Base-by-base conservation (phyloP, 1,284 basidiomycete genomes). In the Irpex rosettiformis region DNA sequence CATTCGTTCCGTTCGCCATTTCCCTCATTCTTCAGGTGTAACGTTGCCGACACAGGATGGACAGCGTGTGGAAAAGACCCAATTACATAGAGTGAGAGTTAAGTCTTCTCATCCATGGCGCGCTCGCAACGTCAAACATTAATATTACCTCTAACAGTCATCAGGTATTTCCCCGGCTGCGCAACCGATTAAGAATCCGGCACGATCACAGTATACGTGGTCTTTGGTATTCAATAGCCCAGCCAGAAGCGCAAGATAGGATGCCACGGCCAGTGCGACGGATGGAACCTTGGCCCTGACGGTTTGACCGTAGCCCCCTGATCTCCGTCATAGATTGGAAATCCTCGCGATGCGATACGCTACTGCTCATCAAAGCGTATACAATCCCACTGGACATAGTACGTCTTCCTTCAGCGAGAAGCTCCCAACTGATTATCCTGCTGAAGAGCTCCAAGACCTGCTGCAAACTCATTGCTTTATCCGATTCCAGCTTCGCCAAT, bases 281-380 rank as follows among this genome's bases (percentile, higher is more conserved):
- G 13, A 25, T 51, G 48, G 27, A 51, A 51, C 13, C 18, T 13
- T 11, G 10, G 27, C 27, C 10, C 27, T 51, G 48, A 13, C 48
- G 27, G 18, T 51, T 16, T 28, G 25, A 24, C 48, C 24, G 21
- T 51, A 24, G 48, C 27, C 48, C n/a, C 43, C 48, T 51, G 48
- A 51, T 51, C 24, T 8, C 48, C 48, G 48, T 28, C 22, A 28
- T 13, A 24, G 10, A 16, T 57, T 28, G 28, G 43, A 40, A 57
- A 57, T 53, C 33, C 56, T 24, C 25, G 57, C 51, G 27, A 13
- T 48, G 27, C 29, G 57, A 47, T 58, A 47, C 57, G 57, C 27
- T 52, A 27, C 47, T 16, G 16, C 21, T 37, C 29, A 51, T 51
- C 25, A 10, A 51, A 3, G 48, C 22, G 10, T 16, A 11, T 7